Evolutionary conservation across 345 rosid genomes (phyloP), one percentile per base, ranked within the genome.

Genomic region (Mallotus nudiflorus): DNA sequence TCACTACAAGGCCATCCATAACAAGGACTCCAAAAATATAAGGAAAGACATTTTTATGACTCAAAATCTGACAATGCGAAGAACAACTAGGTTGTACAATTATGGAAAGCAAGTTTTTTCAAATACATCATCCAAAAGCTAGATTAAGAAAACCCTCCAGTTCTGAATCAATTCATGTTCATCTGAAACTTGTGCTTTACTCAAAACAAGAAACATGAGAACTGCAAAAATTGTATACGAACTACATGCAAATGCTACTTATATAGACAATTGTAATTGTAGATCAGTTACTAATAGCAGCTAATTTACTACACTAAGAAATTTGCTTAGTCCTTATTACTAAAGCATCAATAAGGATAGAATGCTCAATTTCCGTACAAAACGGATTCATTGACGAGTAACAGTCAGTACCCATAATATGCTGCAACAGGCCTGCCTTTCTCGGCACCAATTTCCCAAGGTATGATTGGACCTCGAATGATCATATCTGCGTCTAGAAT

Each of bases 401-500:
- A 58, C 51, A 37, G 28, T 20, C n/a, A 33, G 62, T 89, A 95
- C 98, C 98, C 98, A 73, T 95, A 95, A 75, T 77, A 87, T 6
- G 99, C 99, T 27, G 99, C 84, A 66, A 95, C 87, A 24, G 99
- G 97, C 66, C 82, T 83, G 69, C 97, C 99, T 77, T 70, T 85
- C 78, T 92, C 89, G 0, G 93, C 97, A 66, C 98, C 99, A 63
- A 95, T 96, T 66, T 95, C 88, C 98, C 97, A 89, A 44, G 98
- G 97, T 76, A 95, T 82, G 58, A 95, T 87, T 13, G 97, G 98
- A 69, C 98, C 97, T 80, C 99, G 68, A 62, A 92, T 76, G 77
- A 95, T 92, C 99, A 89, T 89, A 78, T 95, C 99, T 24, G 99
- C 99, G 82, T 95, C 99, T 44, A 95, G 81, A 85, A 95, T 95